Evolutionary conservation across 306 rosid genomes (phyloP), one percentile per base, ranked within the genome.

Genomic region (Gleditsia sinensis): DNA sequence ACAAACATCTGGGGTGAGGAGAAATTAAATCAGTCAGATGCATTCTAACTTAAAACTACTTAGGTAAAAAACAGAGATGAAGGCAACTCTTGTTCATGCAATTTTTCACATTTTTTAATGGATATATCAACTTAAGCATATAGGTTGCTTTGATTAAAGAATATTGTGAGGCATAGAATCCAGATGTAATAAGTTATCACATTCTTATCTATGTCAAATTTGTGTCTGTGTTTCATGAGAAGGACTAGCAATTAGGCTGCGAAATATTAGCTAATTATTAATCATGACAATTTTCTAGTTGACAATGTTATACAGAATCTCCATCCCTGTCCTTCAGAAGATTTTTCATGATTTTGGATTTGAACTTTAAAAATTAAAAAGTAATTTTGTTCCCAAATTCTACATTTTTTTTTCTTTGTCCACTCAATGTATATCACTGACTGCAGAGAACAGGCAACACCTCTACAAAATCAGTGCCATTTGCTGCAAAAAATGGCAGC

Each of bases 381-480:
- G 58, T 53, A 45, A 69, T 20, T 67, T 21, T 51, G 51, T 53
- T 67, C 58, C 36, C 27, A 68, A 25, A 5, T 80, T 76, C 61
- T 54, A 45, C 67, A n/a, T n/a, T n/a, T n/a, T n/a, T n/a, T n/a
- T n/a, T 65, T 30, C 67, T 57, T 55, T 53, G 78, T 71, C 56
- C 60, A 49, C 46, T 78, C 57, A 64, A 71, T 65, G 67, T 40
- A 50, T 25, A 83, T 53, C 63, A n/a, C 65, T 27, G 66, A 72
- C 76, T 19, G 51, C 36, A 45, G 56, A 82, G 71, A 83, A 77
- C 55, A 56, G 76, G 75, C 71, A 78, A 72, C 71, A 94, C 98
- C 98, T 94, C 98, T 65, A 94, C 98, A 83, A 94, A 94, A 76
- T 91, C 98, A 7, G 98, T 94, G 86, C 98, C 98, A 80, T 86